Evolutionary conservation across 768 basidiomycete species (phyloP).

Genomic region (Imleria badia): DNA sequence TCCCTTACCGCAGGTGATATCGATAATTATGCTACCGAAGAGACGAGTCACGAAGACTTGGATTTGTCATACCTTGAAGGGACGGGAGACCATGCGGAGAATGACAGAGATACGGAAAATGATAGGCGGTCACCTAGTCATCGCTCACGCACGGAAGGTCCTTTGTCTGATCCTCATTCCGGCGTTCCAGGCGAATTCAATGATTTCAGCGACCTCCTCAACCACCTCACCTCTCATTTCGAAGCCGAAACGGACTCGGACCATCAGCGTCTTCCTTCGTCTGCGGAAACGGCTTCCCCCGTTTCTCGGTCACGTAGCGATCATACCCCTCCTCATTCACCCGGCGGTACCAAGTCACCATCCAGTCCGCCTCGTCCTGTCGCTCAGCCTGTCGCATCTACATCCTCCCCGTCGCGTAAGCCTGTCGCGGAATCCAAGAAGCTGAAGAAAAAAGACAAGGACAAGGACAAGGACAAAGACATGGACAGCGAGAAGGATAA

Average conservation of each 20-base stretch:
- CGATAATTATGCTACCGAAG: conserved; percentile 23
- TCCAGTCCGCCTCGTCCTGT: conserved; percentile 34
- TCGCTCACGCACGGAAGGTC: conserved; percentile 24
- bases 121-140: conserved; percentile 37
- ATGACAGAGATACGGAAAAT: conserved; percentile 41
- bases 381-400: conserved; percentile 50
- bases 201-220: conserved; percentile 76
- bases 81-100: conserved; percentile 12
- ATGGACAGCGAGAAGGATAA: conserved; percentile 37
- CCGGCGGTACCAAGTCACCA: conserved; percentile 34
- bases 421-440: conserved; percentile 24
- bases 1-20: conserved; percentile 59
- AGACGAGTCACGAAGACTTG: conserved; percentile 47
- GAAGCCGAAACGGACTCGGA: conserved; percentile 52
- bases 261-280: conserved; percentile 41
- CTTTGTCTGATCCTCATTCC: conserved; percentile 45
- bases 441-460: conserved; percentile 24
- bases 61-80: conserved; percentile 54
- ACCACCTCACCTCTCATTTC: conserved; percentile 69
- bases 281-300: conserved; percentile 27
- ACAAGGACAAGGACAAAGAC: conserved; percentile 26
- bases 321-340: conserved; percentile 22
- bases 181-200: conserved; percentile 58
- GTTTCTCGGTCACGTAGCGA: conserved; percentile 30
- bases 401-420: conserved; percentile 40